A percentile compares a stretch with the other conserved stretches of the same genome.
These are phyloP conservation scores for Globisporangium paddicum DNA, from an alignment of 352 stramenopile species.

Conservation along the genomic window DNA sequence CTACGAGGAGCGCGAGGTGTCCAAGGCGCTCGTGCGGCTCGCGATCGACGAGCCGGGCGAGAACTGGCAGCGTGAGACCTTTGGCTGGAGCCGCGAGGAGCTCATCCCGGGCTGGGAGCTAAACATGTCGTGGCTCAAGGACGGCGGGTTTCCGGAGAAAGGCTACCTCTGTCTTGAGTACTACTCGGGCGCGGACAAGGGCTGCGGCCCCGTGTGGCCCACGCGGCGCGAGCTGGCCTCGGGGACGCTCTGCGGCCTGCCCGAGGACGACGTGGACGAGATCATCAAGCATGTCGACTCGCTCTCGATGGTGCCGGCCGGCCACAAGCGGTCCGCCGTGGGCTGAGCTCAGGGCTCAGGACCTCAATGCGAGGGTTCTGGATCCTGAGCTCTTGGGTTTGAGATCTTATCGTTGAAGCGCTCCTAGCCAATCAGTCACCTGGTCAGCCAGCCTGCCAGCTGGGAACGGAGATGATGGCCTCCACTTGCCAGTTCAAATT, in stretches of 20 bases:
- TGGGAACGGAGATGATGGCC: no score
- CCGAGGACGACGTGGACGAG: constrained; percentile 33
- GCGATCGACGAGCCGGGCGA: constrained; percentile 78
- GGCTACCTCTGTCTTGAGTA: constrained; percentile 71
- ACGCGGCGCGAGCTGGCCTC: constrained; percentile 48
- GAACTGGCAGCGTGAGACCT: constrained; percentile 77
- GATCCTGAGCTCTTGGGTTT: neutral
- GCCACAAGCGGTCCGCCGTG: neutral
- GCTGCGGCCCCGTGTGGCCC: constrained; percentile 66
- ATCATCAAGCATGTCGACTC: constrained; percentile 56
- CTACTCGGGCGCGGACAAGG: constrained; percentile 71
- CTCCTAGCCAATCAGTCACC: neutral
- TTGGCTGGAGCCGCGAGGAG: constrained; percentile 74
- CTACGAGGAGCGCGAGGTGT: constrained; percentile 73
- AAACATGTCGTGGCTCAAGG: constrained; percentile 77
- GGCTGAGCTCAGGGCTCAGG: neutral
- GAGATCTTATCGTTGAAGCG: no score
- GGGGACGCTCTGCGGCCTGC: constrained; percentile 47
- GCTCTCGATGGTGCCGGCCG: constrained; percentile 26
- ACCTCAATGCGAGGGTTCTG: neutral
- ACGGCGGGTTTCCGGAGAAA: constrained; percentile 74
- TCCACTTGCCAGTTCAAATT: no score
- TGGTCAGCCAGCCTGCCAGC: neutral
- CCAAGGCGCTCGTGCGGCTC: constrained; percentile 64
- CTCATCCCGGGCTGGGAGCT: constrained; percentile 78